These are phyloP conservation scores for Cytidiella melzeri DNA, from an alignment of 768 basidiomycete genomes.

Conservation along the genomic window DNA sequence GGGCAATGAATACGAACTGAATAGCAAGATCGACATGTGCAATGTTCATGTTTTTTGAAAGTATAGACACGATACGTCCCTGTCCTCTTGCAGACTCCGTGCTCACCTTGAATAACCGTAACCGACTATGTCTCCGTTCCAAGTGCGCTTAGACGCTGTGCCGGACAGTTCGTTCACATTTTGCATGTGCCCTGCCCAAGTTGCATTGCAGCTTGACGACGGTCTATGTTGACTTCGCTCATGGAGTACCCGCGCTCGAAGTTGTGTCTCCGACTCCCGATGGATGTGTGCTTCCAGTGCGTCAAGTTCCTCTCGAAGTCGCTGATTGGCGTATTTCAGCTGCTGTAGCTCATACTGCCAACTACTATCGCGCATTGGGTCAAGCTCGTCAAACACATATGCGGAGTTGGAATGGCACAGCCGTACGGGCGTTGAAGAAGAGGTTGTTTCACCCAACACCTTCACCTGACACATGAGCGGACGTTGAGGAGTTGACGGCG, in stretches of 20 bases:
- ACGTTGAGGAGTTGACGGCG: conserved; percentile 1
- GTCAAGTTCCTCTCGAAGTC: conserved; percentile 52
- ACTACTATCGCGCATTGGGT: conserved; percentile 59
- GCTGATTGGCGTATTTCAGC: conserved; percentile 64
- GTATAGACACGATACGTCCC: no score
- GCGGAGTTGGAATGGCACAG: conserved; percentile 16
- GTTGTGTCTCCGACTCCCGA: neutral
- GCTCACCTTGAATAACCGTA: neutral
- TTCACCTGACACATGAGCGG: conserved; percentile 26
- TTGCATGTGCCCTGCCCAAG: conserved; percentile 5
- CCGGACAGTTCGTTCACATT: conserved; percentile 1
- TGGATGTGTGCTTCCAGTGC: conserved; percentile 27
- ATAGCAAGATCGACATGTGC: neutral
- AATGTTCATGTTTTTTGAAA: neutral
- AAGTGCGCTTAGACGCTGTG: conserved; percentile 11
- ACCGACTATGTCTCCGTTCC: conserved; percentile 7
- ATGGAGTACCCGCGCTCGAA: neutral
- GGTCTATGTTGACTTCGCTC: neutral
- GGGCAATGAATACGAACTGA: neutral
- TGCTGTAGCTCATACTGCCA: conserved; percentile 95
- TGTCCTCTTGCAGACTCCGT: neutral
- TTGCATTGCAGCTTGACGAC: neutral
- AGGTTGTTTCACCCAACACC: conserved; percentile 7
- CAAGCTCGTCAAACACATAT: conserved; percentile 71
- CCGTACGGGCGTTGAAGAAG: neutral